Conservation (phyloP, 139 green algal species). For the Astrephomene gubernaculifera region DNA sequence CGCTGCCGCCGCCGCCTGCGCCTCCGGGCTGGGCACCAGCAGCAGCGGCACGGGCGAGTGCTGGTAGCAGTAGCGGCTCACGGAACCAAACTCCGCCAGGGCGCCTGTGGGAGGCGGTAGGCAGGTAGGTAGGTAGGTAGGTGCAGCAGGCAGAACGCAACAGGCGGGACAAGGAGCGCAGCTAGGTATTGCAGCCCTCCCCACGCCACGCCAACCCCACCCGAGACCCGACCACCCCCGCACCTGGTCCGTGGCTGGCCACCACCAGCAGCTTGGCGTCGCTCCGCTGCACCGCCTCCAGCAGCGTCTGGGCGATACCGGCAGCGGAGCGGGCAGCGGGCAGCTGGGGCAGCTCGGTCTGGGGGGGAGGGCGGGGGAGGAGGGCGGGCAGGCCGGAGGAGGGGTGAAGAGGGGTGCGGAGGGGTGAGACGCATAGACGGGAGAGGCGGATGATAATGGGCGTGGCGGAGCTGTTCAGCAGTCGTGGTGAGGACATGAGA, state of each 20-base stretch:
- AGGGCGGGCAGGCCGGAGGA: background rate
- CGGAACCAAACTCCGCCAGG: slow-evolving; percentile 41
- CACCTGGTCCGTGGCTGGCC: slow-evolving; percentile 33
- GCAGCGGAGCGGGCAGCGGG: slow-evolving; percentile 3
- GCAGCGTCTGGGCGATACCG: slow-evolving; percentile 15
- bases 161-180: background rate
- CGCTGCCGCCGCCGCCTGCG: background rate
- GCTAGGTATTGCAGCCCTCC: too few relatives aligned
- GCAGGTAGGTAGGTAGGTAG: background rate
- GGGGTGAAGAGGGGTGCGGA: background rate
- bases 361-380: background rate
- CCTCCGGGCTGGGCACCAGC: slow-evolving; percentile 30
- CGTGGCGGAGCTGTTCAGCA: too few relatives aligned
- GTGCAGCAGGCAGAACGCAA: background rate
- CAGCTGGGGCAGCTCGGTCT: slow-evolving; percentile 14
- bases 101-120: slow-evolving; percentile 6
- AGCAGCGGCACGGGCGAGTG: slow-evolving; percentile 47
- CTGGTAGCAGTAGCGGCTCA: slow-evolving; percentile 53
- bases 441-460: too few relatives aligned
- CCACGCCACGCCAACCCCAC: too few relatives aligned
- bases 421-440: background rate
- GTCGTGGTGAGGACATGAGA: too few relatives aligned
- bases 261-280: slow-evolving; percentile 41
- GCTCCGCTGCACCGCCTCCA: background rate
- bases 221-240: background rate